Conservation (phyloP, 441 rosid genomes). For the Cnidoscolus chayamansa region DNA sequence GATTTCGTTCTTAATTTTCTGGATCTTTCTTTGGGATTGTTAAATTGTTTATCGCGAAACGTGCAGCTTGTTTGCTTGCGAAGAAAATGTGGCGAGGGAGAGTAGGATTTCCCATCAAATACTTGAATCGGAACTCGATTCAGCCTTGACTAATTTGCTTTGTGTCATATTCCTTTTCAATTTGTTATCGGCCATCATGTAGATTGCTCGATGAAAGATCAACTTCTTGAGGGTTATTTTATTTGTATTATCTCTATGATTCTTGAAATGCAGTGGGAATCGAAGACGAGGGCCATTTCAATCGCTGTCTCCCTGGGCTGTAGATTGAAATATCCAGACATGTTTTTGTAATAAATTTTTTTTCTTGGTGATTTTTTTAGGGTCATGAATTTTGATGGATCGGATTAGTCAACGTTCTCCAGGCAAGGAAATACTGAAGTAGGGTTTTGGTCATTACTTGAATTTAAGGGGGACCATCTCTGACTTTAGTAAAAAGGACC, state of each 20-base stretch:
- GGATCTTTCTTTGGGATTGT: conserved; percentile 3
- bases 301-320: not conserved
- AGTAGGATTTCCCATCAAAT: not conserved
- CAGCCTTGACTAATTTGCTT: not conserved
- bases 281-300: not conserved
- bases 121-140: conserved; percentile 12
- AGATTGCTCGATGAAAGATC: not conserved
- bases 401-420: not conserved
- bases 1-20: not conserved
- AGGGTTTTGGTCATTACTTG: not conserved
- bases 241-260: not conserved
- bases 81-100: not conserved
- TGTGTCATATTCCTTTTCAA: not conserved
- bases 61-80: not conserved
- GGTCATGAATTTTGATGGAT: not conserved
- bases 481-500: not conserved
- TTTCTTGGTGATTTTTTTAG: not conserved
- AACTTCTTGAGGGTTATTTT: not conserved
- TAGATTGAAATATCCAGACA: not conserved
- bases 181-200: not conserved
- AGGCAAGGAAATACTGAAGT: not conserved
- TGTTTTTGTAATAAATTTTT: not conserved
- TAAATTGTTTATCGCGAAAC: not conserved
- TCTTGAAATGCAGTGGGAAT: not conserved
- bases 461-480: not conserved